Conservation (phyloP, 2,329 filamentous ascomycete genomes). For the Torrubiellomyces zombiae region DNA sequence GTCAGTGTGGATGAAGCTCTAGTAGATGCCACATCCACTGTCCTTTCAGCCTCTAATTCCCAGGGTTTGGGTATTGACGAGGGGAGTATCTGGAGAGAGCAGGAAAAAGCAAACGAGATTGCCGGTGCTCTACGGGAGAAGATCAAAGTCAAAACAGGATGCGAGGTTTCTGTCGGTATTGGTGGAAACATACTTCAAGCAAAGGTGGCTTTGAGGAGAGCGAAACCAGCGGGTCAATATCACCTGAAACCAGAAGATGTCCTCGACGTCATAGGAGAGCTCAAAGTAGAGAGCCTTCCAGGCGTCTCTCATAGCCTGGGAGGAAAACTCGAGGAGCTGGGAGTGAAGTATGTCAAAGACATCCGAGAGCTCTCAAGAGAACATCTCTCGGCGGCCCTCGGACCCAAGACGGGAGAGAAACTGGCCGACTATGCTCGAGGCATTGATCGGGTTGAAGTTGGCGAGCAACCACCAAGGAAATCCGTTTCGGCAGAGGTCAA, state of each 20-base stretch:
- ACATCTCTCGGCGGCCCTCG: slow-evolving; percentile 53
- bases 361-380: slow-evolving; percentile 64
- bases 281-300: slow-evolving; percentile 68
- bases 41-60: slow-evolving; percentile 48
- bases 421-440: slow-evolving; percentile 82
- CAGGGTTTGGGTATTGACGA: slow-evolving; percentile 48
- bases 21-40: slow-evolving; percentile 61
- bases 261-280: slow-evolving; percentile 56
- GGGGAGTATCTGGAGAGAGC: slow-evolving; percentile 58
- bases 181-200: slow-evolving; percentile 81
- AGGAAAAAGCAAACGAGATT: slow-evolving; percentile 60
- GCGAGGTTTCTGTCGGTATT: slow-evolving; percentile 83
- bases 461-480: slow-evolving; percentile 71
- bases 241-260: slow-evolving; percentile 73
- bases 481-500: slow-evolving; percentile 96
- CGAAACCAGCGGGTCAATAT: slow-evolving; percentile 86
- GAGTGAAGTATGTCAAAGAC: slow-evolving; percentile 68
- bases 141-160: slow-evolving; percentile 61
- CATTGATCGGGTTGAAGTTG: slow-evolving; percentile 73
- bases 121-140: slow-evolving; percentile 45
- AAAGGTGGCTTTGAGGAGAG: slow-evolving; percentile 76
- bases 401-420: slow-evolving; percentile 84
- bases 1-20: slow-evolving; percentile 95
- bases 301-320: slow-evolving; percentile 87
- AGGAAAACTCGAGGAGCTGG: slow-evolving; percentile 74